phyloP scores from a whole-genome alignment of 1,284 basidiomycete genomes.

The Anthracocystis walkeri region DNA sequence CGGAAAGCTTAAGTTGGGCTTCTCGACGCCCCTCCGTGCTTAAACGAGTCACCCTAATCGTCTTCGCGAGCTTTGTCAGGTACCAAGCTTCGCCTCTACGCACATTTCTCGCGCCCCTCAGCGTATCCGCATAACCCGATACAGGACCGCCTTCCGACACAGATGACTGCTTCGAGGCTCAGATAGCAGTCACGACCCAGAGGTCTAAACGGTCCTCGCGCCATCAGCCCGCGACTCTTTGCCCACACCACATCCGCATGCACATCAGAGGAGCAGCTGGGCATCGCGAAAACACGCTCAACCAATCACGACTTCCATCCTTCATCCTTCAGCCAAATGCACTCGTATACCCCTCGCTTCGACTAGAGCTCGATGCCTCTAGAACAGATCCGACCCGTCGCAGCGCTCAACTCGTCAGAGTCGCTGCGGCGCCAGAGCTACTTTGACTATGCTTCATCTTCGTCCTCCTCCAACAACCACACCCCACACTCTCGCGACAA shows the following conservation, averaged over 20 bases:
- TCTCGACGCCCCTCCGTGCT: neutral
- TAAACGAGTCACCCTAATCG: neutral
- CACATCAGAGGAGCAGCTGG: neutral
- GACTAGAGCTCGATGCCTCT: conserved; percentile 43
- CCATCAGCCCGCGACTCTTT: neutral
- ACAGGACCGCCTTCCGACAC: neutral
- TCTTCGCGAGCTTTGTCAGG: neutral
- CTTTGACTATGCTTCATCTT: conserved; percentile 18
- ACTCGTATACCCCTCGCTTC: conserved; percentile 26
- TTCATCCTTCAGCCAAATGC: conserved; percentile 19
- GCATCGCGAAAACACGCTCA: neutral
- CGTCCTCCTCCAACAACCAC: conserved; percentile 1
- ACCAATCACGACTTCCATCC: neutral
- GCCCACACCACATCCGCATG: neutral
- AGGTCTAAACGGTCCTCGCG: neutral
- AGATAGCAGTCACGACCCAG: neutral
- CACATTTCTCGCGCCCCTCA: neutral
- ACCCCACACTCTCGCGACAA: conserved; percentile 24
- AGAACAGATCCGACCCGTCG: conserved; percentile 53
- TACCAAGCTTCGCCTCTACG: neutral
- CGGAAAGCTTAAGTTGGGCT: neutral
- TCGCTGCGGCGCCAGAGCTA: conserved; percentile 45
- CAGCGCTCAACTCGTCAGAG: conserved; percentile 49
- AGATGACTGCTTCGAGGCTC: neutral
- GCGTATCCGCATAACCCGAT: neutral